Percentiles rank a stretch among this genome's conserved stretches.
phyloP scores from a whole-genome alignment of 2,329 filamentous ascomycete genomes.

The Claviceps citrina region DNA sequence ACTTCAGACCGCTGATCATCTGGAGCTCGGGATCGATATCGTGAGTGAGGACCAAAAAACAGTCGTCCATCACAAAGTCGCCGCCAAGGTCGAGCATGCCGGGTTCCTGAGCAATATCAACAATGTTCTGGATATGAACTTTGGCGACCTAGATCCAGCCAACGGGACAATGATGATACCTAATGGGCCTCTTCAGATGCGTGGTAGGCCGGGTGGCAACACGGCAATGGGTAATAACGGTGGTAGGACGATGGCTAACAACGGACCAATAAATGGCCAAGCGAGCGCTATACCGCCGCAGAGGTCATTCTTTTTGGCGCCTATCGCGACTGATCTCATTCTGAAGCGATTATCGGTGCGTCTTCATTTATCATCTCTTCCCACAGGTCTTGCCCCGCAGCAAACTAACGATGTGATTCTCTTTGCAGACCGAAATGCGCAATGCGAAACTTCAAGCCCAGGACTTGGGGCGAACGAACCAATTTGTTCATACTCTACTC shows the following conservation, averaged over 20 bases:
- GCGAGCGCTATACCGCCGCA: conserved; percentile 52
- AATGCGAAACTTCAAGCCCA: conserved; percentile 75
- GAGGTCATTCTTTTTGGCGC: conserved; percentile 72
- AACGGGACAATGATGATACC: conserved; percentile 59
- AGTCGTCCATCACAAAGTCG: conserved; percentile 95
- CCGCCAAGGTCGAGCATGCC: conserved; percentile 89
- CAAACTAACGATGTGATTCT: neutral
- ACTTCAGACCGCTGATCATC: conserved; percentile 73
- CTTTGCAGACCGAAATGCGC: conserved; percentile 61
- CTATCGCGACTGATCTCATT: conserved; percentile 86
- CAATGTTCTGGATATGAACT: conserved; percentile 75
- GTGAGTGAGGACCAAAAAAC: conserved; percentile 98
- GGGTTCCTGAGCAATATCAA: conserved; percentile 62
- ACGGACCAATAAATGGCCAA: conserved; percentile 29
- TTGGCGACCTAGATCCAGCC: conserved; percentile 77
- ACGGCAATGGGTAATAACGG: conserved; percentile 46
- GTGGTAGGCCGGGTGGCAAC: conserved; percentile 55
- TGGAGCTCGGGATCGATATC: conserved; percentile 95
- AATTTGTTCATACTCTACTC: conserved; percentile 64
- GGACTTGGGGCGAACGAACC: conserved; percentile 67
- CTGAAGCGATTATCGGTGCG: conserved; percentile 45
- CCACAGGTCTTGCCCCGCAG: neutral
- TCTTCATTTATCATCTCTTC: neutral
- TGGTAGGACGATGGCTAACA: conserved; percentile 42
- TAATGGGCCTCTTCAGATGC: conserved; percentile 51